These are phyloP conservation scores for Zarea fungicola DNA, from an alignment of 2,329 filamentous ascomycete species.

Conservation along the genomic window DNA sequence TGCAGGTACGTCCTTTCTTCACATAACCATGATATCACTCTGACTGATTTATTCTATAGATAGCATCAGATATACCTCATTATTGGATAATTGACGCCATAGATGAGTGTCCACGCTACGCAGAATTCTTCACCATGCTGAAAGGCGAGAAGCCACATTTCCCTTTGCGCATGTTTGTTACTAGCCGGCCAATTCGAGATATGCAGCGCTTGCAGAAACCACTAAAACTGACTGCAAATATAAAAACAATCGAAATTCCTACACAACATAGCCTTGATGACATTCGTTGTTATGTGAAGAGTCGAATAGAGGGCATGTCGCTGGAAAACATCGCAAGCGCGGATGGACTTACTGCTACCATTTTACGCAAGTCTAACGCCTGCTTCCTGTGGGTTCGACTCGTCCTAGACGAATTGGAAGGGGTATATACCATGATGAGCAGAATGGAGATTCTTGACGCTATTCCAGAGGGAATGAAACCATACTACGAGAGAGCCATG, in stretches of 20 bases:
- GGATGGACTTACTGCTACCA: slow-evolving; percentile 16
- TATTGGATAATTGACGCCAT: slow-evolving; percentile 32
- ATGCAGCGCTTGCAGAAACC: slow-evolving; percentile 14
- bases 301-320: slow-evolving; percentile 18
- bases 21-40: not conserved
- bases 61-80: slow-evolving; percentile 17
- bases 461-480: slow-evolving; percentile 29
- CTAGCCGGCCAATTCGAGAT: slow-evolving; percentile 21
- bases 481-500: slow-evolving; percentile 20
- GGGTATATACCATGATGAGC: slow-evolving; percentile 20
- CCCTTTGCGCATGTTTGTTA: slow-evolving; percentile 25
- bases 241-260: slow-evolving; percentile 17
- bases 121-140: slow-evolving; percentile 22
- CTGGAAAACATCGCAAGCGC: slow-evolving; percentile 11
- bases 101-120: slow-evolving; percentile 26
- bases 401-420: slow-evolving; percentile 26
- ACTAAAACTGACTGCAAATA: not conserved
- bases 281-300: slow-evolving; percentile 22
- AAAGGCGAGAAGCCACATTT: slow-evolving; percentile 15
- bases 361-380: slow-evolving; percentile 23
- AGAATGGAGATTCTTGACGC: slow-evolving; percentile 24
- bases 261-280: slow-evolving; percentile 19
- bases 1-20: slow-evolving; percentile 17
- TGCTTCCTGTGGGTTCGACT: slow-evolving; percentile 30
- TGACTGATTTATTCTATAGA: slow-evolving; percentile 12